Conservation (phyloP, 2,329 filamentous ascomycete genomes). For the Fusarium sp. region DNA sequence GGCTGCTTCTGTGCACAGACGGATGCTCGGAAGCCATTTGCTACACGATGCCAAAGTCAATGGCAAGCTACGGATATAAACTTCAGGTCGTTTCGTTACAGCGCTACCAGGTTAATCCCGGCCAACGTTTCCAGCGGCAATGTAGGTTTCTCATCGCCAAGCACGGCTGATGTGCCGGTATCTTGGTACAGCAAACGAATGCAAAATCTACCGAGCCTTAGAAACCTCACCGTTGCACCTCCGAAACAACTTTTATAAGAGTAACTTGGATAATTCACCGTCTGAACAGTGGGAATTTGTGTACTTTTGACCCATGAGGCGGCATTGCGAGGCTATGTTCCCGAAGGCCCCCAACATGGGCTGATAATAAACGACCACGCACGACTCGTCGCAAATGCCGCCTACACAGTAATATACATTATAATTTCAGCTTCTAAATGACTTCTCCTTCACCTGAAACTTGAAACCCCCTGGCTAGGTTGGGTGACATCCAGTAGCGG, state of each 20-base stretch:
- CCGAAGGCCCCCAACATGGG: neutral
- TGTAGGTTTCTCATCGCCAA: neutral
- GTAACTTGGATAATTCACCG: rapidly evolving
- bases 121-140: neutral
- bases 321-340: neutral
- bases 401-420: neutral
- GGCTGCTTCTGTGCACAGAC: rapidly evolving
- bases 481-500: neutral
- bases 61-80: neutral
- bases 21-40: rapidly evolving
- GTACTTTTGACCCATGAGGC: no score
- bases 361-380: neutral
- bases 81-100: neutral
- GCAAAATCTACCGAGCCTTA: rapidly evolving
- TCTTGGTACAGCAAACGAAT: neutral
- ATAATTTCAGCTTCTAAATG: neutral
- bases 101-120: rapidly evolving
- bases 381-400: neutral
- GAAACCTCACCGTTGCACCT: no score
- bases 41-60: neutral
- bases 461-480: neutral
- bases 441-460: neutral
- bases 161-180: neutral
- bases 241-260: no score
- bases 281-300: rapidly evolving